phyloP scores from a whole-genome alignment of 1,139 yeast species.

The Candida tetrigidarum region DNA sequence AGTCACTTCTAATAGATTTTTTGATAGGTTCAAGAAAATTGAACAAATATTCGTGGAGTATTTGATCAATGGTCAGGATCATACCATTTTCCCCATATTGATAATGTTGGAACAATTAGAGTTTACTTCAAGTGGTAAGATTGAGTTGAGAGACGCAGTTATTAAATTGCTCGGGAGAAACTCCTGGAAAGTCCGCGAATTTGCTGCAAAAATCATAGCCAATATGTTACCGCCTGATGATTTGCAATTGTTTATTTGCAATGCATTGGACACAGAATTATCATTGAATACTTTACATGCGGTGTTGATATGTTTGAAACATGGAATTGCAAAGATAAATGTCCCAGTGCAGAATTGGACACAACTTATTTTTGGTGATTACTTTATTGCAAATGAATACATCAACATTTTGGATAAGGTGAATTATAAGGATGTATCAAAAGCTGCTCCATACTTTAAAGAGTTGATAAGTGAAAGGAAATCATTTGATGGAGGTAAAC shows the following conservation, averaged over 20 bases:
- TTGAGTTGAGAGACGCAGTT: conserved; percentile 5
- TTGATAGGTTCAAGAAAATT: conserved; percentile 52
- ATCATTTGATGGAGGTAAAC: conserved; percentile 15
- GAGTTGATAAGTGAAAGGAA: conserved; percentile 2
- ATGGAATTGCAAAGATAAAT: not conserved
- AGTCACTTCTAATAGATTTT: conserved; percentile 54
- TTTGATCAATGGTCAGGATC: conserved; percentile 33
- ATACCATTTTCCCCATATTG: conserved; percentile 73
- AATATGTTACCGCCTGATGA: conserved; percentile 34
- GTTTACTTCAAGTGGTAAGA: conserved; percentile 41
- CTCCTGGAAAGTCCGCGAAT: conserved; percentile 85
- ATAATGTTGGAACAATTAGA: conserved; percentile 72
- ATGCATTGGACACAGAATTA: conserved; percentile 21
- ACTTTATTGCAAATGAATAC: conserved; percentile 13
- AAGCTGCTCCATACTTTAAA: conserved; percentile 4
- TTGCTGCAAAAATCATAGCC: conserved; percentile 75
- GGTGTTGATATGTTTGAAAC: conserved; percentile 10
- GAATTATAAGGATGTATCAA: not conserved
- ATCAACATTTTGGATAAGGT: conserved; percentile 10
- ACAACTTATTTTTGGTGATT: conserved; percentile 5
- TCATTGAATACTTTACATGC: conserved; percentile 15
- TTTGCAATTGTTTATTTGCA: conserved; percentile 24
- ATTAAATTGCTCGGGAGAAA: conserved; percentile 33
- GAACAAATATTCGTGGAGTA: conserved; percentile 10
- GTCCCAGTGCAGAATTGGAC: not conserved